A percentile compares a stretch with the other conserved stretches of the same genome.
phyloP scores from a whole-genome alignment of 2,329 filamentous ascomycete species.

The Gremmenia infestans region DNA sequence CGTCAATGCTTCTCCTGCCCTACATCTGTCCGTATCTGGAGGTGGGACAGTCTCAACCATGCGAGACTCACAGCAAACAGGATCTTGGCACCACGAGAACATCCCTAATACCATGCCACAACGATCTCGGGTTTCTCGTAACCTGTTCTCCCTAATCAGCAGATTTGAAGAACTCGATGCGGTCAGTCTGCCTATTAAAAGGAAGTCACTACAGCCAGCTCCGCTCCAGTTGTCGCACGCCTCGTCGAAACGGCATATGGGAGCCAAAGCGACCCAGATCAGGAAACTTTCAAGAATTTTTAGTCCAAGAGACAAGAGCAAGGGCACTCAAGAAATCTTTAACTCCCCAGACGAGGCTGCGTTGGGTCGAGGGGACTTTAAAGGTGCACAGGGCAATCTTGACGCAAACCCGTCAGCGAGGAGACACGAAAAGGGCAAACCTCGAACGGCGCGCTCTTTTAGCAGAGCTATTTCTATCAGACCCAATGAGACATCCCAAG shows the following conservation, averaged over 20 bases:
- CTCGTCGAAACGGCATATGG: neutral
- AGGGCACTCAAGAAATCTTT: conserved; percentile 4
- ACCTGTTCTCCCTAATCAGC: conserved; percentile 21
- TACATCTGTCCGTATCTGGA: neutral
- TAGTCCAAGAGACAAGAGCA: conserved; percentile 7
- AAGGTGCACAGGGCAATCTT: no score
- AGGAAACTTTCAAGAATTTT: conserved; percentile 18
- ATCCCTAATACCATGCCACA: neutral
- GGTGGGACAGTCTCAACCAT: neutral
- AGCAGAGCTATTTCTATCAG: neutral
- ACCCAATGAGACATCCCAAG: neutral
- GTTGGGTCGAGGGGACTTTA: conserved; percentile 1
- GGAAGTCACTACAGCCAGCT: conserved; percentile 15
- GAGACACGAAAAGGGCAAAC: neutral
- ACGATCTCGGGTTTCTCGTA: conserved; percentile 5
- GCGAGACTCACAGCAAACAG: neutral
- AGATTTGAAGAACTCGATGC: conserved; percentile 29
- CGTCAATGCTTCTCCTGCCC: no score
- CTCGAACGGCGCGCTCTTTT: conserved; percentile 1
- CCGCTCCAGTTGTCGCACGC: conserved; percentile 14
- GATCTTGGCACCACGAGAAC: neutral
- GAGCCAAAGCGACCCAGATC: neutral
- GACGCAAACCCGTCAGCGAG: no score
- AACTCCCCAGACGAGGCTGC: neutral
- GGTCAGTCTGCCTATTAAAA: conserved; percentile 16